Percentiles rank a stretch among this genome's conserved stretches.
Evolutionary conservation across 164 flowering plant genomes (phyloP).

Genomic region (Aristolochia contorta): DNA sequence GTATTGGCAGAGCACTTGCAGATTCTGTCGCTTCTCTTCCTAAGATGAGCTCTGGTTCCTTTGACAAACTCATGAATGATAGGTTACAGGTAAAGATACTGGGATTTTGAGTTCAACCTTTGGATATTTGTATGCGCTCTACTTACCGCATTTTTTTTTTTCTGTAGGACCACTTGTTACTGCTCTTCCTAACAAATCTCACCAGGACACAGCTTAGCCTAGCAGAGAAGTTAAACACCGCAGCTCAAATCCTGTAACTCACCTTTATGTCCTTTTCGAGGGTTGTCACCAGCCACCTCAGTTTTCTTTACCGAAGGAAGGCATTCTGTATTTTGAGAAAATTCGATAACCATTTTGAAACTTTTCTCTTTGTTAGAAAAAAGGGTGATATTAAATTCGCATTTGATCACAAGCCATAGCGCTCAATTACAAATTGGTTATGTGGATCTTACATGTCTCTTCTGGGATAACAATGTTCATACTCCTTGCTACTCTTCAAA

Average conservation of each 20-base stretch:
- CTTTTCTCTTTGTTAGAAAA: too few species aligned
- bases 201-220: slow-evolving; percentile 82
- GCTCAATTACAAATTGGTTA: too few species aligned
- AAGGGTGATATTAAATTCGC: too few species aligned
- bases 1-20: slow-evolving; percentile 62
- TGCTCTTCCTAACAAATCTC: slow-evolving; percentile 79
- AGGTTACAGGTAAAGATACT: slow-evolving; percentile 55
- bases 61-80: slow-evolving; percentile 88
- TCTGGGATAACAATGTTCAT: too few species aligned
- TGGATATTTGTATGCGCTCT: background rate
- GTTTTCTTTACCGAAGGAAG: background rate
- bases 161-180: slow-evolving; percentile 64
- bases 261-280: background rate
- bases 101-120: background rate
- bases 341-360: background rate
- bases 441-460: too few species aligned
- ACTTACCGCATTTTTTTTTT: background rate
- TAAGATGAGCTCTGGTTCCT: slow-evolving; percentile 55
- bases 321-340: background rate
- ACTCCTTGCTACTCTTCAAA: too few species aligned
- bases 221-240: slow-evolving; percentile 98
- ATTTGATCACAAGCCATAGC: too few species aligned
- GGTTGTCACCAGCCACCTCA: background rate
- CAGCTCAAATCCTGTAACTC: slow-evolving; percentile 70
- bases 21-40: slow-evolving; percentile 76